Base-by-base conservation (phyloP, 1,139 yeast genomes). In the Eremothecium coryli region DNA sequence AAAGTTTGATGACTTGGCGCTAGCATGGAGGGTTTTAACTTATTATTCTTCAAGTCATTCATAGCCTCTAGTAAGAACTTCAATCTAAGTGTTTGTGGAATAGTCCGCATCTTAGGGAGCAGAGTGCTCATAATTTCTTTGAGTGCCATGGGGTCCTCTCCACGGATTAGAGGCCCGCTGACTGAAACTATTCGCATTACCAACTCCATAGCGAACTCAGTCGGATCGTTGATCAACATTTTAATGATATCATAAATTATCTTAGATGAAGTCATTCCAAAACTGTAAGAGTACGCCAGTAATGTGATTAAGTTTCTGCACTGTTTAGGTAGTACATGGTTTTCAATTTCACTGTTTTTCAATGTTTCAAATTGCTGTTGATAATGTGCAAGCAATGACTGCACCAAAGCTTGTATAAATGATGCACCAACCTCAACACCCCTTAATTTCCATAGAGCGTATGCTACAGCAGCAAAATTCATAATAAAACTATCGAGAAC, bases 401-500 rank as follows among this genome's bases (percentile, higher is more conserved):
- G 95, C 18, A 88, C 81, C 36, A 84, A 56, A 0, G 73, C 68
- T 54, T 93, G 98, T 23, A 88, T 66, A 44, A 86, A 80, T 47
- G 66, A 73, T 0, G 97, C 98, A 37, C 95, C 97, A 58, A 86
- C 82, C 43, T 85, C 95, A 23, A 79, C 74, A 13, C 98, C 98
- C 51, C 82, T 81, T 7, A 76, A 52, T 42, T 82, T 70, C 60
- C 82, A 86, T 18, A 90, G 56, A 1, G 95, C 81, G 12, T 78
- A 77, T 3, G 79, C 72, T 10, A 86, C 66, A 5, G 86, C 78
- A 1, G 95, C 82, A 58, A 88, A 90, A 27, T 84, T 66, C 43
- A 82, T 71, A 25, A 88, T 74, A 57, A 85, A 85, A 2, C 81
- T 72, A 44, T 88, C 97, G 29, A 84, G 62, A 31, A 86, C 61